Evolutionary conservation across 1,139 yeast species (phyloP), one percentile per base, ranked within the genome.

Genomic region (Scheffersomyces segobiensis): DNA sequence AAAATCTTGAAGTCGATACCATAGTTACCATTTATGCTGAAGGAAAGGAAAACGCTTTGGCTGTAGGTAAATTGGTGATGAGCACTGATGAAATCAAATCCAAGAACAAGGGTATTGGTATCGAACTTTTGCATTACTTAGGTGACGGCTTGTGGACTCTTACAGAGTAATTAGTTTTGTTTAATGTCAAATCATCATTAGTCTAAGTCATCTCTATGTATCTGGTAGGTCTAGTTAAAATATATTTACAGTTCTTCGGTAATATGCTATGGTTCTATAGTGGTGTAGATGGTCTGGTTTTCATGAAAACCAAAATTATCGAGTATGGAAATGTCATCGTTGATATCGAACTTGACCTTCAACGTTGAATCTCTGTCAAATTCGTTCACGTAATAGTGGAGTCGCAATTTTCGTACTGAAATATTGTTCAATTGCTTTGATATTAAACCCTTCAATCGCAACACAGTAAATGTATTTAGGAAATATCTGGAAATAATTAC

Each of bases 131-230:
- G 60, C 95, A 91, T 67, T 89, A 90, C 71, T 79, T 93, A 66
- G 98, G 97, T 56, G 99, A 93, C 74, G 97, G 97, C 12, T 80
- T 93, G 65, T 89, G 96, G 96, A 79, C 79, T 62, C 84, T 87
- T 58, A 66, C 67, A 51, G 82, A 78, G 48, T 66, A 62, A 55
- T 32, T 32, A 57, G 49, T 10, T 24, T n/a, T 47, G 20, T 49
- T 12, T 14, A 19, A 47, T n/a, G 54, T 53, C 26, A 53, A 48
- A 14, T 18, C 17, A 46, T 22, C 24, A 48, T 48, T 32, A 49
- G 24, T 21, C 20, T 26, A 22, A 46, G 32, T 24, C 32, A 32
- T 50, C 48, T 50, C 42, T n/a, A 20, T 42, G 21, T 46, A 42
- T 3, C 22, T 55, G 19, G 20, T 49, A 24, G 32, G 32, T 6